Evolutionary conservation across 345 rosid genomes (phyloP), one percentile per base, ranked within the genome.

Genomic region (Euphorbia lathyris): DNA sequence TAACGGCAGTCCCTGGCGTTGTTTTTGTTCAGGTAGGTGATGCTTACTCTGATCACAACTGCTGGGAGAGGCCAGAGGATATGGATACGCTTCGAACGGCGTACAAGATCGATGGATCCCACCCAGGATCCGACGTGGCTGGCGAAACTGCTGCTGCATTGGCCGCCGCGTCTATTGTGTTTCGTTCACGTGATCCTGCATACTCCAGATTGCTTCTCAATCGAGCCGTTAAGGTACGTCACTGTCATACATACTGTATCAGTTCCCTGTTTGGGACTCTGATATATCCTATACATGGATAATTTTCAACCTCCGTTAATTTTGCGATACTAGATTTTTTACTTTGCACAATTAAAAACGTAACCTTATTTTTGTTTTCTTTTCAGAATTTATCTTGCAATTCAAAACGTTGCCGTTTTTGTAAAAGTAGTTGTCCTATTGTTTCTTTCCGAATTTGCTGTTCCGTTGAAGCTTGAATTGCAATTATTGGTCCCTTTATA

Each of bases 31-130:
- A 77, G 68, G 74, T 77, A 3, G 80, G 80, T 13, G 80, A 77
- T 63, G 77, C 80, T 1, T 68, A 45, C 58, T 77, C 80, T 7
- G 80, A 77, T 51, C 80, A 77, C 40, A 73, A 69, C 68, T 77
- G 80, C 74, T 77, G 80, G 80, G 80, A 77, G 58, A 48, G 80
- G 71, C 80, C 80, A 0, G 80, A 77, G 74, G 80, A 77, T 53
- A 77, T 77, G 80, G 80, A 77, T 42, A 77, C 80, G 3, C 58
- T 65, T 12, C 66, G 80, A 3, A 73, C 80, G 47, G 80, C 19
- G 62, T 72, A 63, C 47, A 77, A 73, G 57, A 65, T 77, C 38
- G 80, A 77, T 36, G 50, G 42, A 30, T 40, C 74, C 64, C 77
- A 65, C 63, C 80, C 80, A 2, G 80, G 80, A 23, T 77, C 80